Percentiles rank a stretch among this genome's conserved stretches.
phyloP scores from a whole-genome alignment of 2,329 filamentous ascomycete genomes.

The Leptographium lundbergii region DNA sequence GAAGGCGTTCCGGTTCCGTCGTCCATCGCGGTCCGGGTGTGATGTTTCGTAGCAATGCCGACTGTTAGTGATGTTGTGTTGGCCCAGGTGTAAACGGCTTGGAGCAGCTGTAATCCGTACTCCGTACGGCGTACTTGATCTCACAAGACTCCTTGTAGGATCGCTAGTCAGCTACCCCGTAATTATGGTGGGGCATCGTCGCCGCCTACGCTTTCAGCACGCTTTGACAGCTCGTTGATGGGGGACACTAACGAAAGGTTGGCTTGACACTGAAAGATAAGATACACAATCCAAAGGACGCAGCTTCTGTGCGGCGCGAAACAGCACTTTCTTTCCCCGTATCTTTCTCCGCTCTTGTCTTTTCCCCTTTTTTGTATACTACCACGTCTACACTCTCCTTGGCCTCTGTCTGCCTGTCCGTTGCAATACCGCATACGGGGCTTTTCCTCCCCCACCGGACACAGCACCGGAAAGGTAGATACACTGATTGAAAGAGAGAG shows the following conservation, averaged over 20 bases:
- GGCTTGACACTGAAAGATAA: neutral
- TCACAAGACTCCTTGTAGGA: neutral
- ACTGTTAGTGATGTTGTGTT: neutral
- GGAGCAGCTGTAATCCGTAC: neutral
- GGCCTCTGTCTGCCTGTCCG: neutral
- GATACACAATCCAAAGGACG: neutral
- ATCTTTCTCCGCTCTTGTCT: neutral
- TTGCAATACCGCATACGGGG: neutral
- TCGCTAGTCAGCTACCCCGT: neutral
- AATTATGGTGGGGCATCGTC: neutral
- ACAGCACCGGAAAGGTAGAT: neutral
- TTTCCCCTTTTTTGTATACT: neutral
- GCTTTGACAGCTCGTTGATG: no score
- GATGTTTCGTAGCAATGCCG: neutral
- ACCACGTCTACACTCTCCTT: neutral
- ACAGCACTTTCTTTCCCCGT: neutral
- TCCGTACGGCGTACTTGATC: no score
- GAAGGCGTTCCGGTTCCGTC: constrained; percentile 9
- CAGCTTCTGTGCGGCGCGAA: neutral
- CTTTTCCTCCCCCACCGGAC: neutral
- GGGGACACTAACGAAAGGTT: neutral
- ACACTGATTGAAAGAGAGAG: neutral
- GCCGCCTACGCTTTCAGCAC: no score
- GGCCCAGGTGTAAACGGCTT: neutral
- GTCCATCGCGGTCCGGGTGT: neutral